A percentile compares a stretch with the other conserved stretches of the same genome.
These are phyloP conservation scores for Paramecium biaurelia DNA, from an alignment of 73 alveolate species.

Conservation along the genomic window DNA sequence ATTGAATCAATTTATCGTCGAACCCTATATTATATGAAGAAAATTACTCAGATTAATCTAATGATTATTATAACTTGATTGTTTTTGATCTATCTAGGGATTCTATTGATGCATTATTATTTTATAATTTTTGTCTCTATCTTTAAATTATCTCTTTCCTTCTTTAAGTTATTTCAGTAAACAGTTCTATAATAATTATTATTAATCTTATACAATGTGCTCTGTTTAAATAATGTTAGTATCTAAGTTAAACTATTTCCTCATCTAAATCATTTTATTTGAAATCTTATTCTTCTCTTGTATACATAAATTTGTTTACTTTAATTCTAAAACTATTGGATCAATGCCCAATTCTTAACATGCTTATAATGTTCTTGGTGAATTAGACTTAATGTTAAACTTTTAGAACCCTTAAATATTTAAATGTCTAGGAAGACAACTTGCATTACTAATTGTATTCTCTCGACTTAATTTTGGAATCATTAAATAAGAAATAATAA, in stretches of 20 bases:
- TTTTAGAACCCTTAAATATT: background rate
- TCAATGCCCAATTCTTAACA: slow-evolving; percentile 45
- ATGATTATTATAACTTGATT: background rate
- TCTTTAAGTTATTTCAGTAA: slow-evolving; percentile 23
- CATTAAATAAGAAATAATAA: background rate
- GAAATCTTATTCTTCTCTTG: slow-evolving; percentile 16
- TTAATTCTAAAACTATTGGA: background rate
- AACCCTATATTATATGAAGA: background rate
- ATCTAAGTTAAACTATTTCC: slow-evolving; percentile 1
- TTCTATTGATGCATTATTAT: slow-evolving; percentile 26
- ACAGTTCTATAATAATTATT: background rate
- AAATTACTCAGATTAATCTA: slow-evolving; percentile 3
- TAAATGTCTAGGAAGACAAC: background rate
- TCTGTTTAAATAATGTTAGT: slow-evolving; percentile 22
- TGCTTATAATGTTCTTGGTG: slow-evolving; percentile 39
- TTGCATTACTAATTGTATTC: background rate
- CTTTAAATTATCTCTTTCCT: slow-evolving; percentile 35
- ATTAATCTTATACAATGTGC: background rate
- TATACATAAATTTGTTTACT: background rate
- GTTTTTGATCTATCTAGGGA: slow-evolving; percentile 27
- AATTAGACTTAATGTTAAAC: background rate
- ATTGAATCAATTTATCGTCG: background rate
- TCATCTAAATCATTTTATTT: slow-evolving; percentile 1
- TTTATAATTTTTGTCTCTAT: background rate
- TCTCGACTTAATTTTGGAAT: background rate